Percentiles rank a stretch among this genome's conserved stretches.
Evolutionary conservation across 257 asterid species (phyloP).

Genomic region (Sherardia arvensis): DNA sequence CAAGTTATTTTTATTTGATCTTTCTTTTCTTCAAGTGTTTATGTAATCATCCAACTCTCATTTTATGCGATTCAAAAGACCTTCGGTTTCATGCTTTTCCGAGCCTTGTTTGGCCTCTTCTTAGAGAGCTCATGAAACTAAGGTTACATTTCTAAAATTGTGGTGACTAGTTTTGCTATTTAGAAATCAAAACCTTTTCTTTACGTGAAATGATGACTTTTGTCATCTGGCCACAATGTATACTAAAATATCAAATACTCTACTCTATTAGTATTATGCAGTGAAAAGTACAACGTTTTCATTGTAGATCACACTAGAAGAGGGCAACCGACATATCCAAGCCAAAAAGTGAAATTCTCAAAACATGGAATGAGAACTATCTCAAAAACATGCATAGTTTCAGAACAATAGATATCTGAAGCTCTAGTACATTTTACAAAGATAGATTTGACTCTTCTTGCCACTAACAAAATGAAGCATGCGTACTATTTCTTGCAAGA

Average conservation of each 20-base stretch:
- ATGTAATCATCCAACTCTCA: neutral
- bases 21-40: neutral
- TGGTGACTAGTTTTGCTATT: too few species aligned
- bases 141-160: too few species aligned
- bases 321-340: neutral
- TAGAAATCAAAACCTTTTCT: too few species aligned
- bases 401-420: neutral
- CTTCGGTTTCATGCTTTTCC: too few species aligned
- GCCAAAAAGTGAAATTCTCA: neutral
- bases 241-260: neutral
- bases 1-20: neutral
- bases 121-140: too few species aligned
- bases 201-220: too few species aligned
- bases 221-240: too few species aligned
- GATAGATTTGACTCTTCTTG: neutral
- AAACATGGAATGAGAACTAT: neutral
- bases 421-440: neutral
- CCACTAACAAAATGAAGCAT: neutral
- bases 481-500: neutral
- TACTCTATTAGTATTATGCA: too few species aligned
- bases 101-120: too few species aligned
- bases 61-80: neutral
- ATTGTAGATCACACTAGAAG: neutral
- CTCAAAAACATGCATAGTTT: neutral
- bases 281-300: neutral